phyloP scores from a whole-genome alignment of 2,329 filamentous ascomycete species.

The Hysterium pulicare region DNA sequence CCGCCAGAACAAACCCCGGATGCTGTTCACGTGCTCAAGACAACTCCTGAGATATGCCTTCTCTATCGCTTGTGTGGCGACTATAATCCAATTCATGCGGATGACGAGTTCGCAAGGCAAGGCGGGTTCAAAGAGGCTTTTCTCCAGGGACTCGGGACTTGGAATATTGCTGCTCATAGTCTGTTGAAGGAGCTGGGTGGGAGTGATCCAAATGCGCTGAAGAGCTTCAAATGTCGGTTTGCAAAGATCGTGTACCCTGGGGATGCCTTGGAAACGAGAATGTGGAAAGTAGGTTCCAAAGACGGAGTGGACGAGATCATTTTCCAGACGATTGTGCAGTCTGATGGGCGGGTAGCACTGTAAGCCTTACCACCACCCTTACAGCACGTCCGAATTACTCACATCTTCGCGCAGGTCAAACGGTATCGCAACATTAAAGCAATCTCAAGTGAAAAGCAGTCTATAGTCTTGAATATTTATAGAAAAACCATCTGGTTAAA shows the following conservation, averaged over 20 bases:
- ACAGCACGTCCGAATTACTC: background rate
- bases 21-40: conserved; percentile 37
- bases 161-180: conserved; percentile 47
- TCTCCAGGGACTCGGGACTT: conserved; percentile 47
- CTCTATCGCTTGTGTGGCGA: conserved; percentile 49
- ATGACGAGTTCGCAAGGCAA: conserved; percentile 40
- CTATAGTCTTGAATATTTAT: background rate
- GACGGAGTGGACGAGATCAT: conserved; percentile 34
- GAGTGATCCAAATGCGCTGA: conserved; percentile 41
- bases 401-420: conserved; percentile 20
- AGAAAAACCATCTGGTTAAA: too few species aligned
- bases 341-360: conserved; percentile 38
- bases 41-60: conserved; percentile 39
- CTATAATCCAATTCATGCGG: conserved; percentile 49
- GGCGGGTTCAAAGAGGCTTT: conserved; percentile 48
- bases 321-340: conserved; percentile 42
- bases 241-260: conserved; percentile 48
- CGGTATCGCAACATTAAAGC: conserved; percentile 31
- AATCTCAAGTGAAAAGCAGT: conserved; percentile 15
- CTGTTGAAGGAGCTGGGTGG: conserved; percentile 41
- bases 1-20: conserved; percentile 39
- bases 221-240: conserved; percentile 46
- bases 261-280: conserved; percentile 43
- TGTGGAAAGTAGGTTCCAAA: conserved; percentile 39
- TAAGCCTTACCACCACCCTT: conserved; percentile 6